Conservation (phyloP, 2,329 filamentous ascomycete genomes). For the Lithohypha guttulata region DNA sequence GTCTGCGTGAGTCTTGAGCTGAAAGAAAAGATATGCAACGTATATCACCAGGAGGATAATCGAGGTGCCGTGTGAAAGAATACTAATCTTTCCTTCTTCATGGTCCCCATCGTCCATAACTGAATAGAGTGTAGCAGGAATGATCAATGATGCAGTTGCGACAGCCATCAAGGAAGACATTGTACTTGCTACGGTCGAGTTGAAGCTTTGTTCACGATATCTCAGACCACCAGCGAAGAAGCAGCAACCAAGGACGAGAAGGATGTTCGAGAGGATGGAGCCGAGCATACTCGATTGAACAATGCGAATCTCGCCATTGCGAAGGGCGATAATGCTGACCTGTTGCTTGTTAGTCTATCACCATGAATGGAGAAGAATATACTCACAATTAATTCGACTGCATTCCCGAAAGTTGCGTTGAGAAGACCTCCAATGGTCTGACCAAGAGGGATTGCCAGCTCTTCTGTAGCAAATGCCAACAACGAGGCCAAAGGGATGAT, state of each 20-base stretch:
- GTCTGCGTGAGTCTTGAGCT: constrained; percentile 62
- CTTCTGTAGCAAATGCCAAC: constrained; percentile 54
- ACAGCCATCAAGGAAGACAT: constrained; percentile 62
- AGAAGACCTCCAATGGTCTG: constrained; percentile 52
- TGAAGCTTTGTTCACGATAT: constrained; percentile 56
- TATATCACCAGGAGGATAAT: constrained; percentile 67
- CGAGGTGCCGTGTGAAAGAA: constrained; percentile 64
- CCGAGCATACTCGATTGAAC: constrained; percentile 98
- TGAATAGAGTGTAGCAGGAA: constrained; percentile 64
- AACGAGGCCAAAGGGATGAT: constrained; percentile 53
- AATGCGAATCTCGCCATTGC: constrained; percentile 77
- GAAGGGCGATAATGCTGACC: constrained; percentile 86
- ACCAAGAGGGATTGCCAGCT: constrained; percentile 49
- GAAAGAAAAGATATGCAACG: constrained; percentile 66
- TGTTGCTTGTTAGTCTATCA: constrained; percentile 54
- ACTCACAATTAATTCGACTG: constrained; percentile 59
- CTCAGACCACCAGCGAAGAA: constrained; percentile 64
- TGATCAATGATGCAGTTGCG: constrained; percentile 65
- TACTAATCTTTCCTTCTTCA: constrained; percentile 49
- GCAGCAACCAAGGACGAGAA: constrained; percentile 75
- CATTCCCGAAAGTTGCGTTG: constrained; percentile 58
- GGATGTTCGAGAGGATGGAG: constrained; percentile 85
- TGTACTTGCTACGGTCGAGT: constrained; percentile 40
- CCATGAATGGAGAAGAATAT: constrained; percentile 63
- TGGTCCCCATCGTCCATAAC: constrained; percentile 39